Evolutionary conservation across 371 early-diverging fungal genomes (phyloP).

Genomic region (Lichtheimia ornata): DNA sequence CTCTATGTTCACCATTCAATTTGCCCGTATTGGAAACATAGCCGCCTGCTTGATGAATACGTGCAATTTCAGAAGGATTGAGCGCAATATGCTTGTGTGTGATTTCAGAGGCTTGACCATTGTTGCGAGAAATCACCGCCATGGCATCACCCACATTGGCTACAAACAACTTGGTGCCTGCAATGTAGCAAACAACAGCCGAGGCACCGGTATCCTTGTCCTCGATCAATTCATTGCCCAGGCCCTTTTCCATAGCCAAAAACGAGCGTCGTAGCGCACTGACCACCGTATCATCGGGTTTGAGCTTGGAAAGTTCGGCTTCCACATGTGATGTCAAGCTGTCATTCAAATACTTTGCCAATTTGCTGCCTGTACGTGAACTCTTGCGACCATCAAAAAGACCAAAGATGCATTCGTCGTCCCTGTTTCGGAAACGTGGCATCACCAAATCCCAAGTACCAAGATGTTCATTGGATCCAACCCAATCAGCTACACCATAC

Average conservation of each 20-base stretch:
- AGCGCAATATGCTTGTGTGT: slow-evolving; percentile 79
- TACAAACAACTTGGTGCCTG: slow-evolving; percentile 77
- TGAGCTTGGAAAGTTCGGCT: slow-evolving; percentile 70
- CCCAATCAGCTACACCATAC: slow-evolving; percentile 86
- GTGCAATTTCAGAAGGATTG: slow-evolving; percentile 69
- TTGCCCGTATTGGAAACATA: slow-evolving; percentile 74
- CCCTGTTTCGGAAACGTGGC: slow-evolving; percentile 75
- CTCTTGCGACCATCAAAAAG: slow-evolving; percentile 81
- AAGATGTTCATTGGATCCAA: slow-evolving; percentile 66
- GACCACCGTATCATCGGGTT: slow-evolving; percentile 54
- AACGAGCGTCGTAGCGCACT: slow-evolving; percentile 74
- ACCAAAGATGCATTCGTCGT: slow-evolving; percentile 87
- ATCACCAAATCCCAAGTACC: slow-evolving; percentile 81
- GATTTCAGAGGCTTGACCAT: slow-evolving; percentile 69
- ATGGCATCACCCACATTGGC: slow-evolving; percentile 90
- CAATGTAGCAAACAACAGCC: slow-evolving; percentile 76
- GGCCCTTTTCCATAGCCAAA: slow-evolving; percentile 73
- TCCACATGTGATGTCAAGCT: slow-evolving; percentile 64
- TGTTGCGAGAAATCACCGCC: slow-evolving; percentile 80
- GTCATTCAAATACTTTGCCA: slow-evolving; percentile 77
- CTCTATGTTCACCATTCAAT: slow-evolving; percentile 70
- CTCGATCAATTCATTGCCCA: slow-evolving; percentile 53
- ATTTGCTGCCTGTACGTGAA: slow-evolving; percentile 50
- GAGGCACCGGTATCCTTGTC: slow-evolving; percentile 67
- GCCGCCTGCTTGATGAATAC: slow-evolving; percentile 85